phyloP scores from a whole-genome alignment of 1,284 basidiomycete genomes.

The Apiotrichum gracile region DNA sequence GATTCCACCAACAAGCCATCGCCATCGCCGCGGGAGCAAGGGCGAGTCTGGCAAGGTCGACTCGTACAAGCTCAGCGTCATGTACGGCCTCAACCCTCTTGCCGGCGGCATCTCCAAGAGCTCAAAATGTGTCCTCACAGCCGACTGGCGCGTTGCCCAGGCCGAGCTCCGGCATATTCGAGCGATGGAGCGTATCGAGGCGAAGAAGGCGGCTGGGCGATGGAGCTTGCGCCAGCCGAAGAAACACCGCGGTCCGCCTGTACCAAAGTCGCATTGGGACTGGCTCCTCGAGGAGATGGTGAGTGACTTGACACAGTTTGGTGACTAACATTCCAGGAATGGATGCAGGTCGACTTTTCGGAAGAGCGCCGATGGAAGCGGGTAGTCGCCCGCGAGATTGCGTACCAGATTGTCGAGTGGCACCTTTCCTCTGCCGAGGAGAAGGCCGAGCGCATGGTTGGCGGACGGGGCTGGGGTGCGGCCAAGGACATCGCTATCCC shows the following conservation, averaged over 20 bases:
- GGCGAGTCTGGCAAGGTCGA: conserved; percentile 25
- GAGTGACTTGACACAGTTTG: conserved; percentile 24
- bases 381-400: conserved; percentile 76
- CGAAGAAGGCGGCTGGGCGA: conserved; percentile 67
- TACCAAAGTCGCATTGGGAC: conserved; percentile 89
- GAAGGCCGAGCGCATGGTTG: conserved; percentile 59
- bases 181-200: conserved; percentile 78
- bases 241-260: conserved; percentile 76
- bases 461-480: conserved; percentile 39
- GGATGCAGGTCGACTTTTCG: conserved; percentile 91
- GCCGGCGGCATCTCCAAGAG: conserved; percentile 29
- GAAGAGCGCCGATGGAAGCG: conserved; percentile 94
- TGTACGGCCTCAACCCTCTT: conserved; percentile 36
- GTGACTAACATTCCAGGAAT: conserved; percentile 58
- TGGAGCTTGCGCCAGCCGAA: conserved; percentile 97
- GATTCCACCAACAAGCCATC: conserved; percentile 17
- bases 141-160: conserved; percentile 55
- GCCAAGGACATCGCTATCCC: conserved; percentile 25
- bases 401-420: conserved; percentile 79
- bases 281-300: conserved; percentile 96
- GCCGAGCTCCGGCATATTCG: conserved; percentile 68
- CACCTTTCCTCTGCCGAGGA: conserved; percentile 67
- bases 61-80: conserved; percentile 28
- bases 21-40: conserved; percentile 23
- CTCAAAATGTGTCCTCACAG: conserved; percentile 37